Conservation (phyloP, 306 rosid genomes). For the Quercus gilva region DNA sequence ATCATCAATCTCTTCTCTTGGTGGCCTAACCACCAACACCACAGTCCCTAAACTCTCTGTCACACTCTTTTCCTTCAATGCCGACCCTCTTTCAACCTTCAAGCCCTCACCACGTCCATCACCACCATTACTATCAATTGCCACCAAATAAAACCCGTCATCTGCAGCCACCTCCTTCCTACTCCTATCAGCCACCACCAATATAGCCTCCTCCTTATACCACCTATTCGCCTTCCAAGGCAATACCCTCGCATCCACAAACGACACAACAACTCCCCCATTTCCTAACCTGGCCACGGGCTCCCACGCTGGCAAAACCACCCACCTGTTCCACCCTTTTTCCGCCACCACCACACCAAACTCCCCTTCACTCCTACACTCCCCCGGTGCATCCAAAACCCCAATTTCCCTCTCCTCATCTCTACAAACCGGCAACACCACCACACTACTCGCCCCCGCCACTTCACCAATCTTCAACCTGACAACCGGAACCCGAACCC, state of each 20-base stretch:
- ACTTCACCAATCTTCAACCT: slow-evolving; percentile 82
- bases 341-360: slow-evolving; percentile 79
- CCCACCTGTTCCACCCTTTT: slow-evolving; percentile 89
- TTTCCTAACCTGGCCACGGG: slow-evolving; percentile 41
- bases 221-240: slow-evolving; percentile 81
- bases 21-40: slow-evolving; percentile 81
- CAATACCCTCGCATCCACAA: slow-evolving; percentile 67
- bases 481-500: slow-evolving; percentile 67
- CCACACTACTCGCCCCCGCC: slow-evolving; percentile 66
- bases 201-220: slow-evolving; percentile 78
- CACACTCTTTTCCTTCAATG: slow-evolving; percentile 52
- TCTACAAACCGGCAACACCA: slow-evolving; percentile 65
- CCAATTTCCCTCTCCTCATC: slow-evolving; percentile 47
- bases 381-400: slow-evolving; percentile 67
- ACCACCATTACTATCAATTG: slow-evolving; percentile 17
- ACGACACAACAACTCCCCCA: slow-evolving; percentile 73
- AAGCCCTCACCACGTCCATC: slow-evolving; percentile 32
- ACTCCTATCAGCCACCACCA: slow-evolving; percentile 73
- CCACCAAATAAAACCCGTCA: slow-evolving; percentile 67
- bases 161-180: slow-evolving; percentile 47
- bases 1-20: slow-evolving; percentile 48
- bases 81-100: slow-evolving; percentile 68
- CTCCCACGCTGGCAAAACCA: slow-evolving; percentile 75
- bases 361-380: slow-evolving; percentile 51
- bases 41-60: slow-evolving; percentile 61